phyloP scores from a whole-genome alignment of 2,329 filamentous ascomycete genomes.

The Chrysosporium keratinophilum region DNA sequence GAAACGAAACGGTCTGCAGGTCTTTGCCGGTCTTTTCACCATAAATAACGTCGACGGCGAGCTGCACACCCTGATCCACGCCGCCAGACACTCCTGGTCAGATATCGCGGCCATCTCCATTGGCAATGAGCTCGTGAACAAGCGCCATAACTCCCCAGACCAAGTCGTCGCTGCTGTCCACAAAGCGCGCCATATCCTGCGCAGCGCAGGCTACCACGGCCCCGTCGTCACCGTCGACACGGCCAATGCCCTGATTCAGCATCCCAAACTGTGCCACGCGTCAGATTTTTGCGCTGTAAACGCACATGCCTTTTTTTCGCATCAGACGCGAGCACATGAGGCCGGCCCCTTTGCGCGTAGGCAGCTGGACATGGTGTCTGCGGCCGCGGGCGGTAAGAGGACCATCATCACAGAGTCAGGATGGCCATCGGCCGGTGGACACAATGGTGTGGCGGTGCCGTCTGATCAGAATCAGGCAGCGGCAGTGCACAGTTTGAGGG shows the following conservation, averaged over 20 bases:
- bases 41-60: slow-evolving; percentile 48
- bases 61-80: slow-evolving; percentile 50
- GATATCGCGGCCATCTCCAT: slow-evolving; percentile 61
- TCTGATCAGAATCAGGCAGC: slow-evolving; percentile 53
- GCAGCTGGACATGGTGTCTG: slow-evolving; percentile 42
- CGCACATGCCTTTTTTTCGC: slow-evolving; percentile 74
- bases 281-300: slow-evolving; percentile 76
- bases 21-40: slow-evolving; percentile 67
- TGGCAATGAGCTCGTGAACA: slow-evolving; percentile 72
- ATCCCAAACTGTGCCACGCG: slow-evolving; percentile 59
- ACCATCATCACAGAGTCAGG: slow-evolving; percentile 73
- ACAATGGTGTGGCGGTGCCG: slow-evolving; percentile 60
- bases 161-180: slow-evolving; percentile 49
- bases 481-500: slow-evolving; percentile 56
- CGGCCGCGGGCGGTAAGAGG: slow-evolving; percentile 43
- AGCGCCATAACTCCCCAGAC: slow-evolving; percentile 42
- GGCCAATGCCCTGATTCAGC: slow-evolving; percentile 54
- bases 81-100: slow-evolving; percentile 55
- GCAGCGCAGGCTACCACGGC: slow-evolving; percentile 55
- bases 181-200: slow-evolving; percentile 48
- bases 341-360: slow-evolving; percentile 58
- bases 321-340: slow-evolving; percentile 45
- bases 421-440: slow-evolving; percentile 61
- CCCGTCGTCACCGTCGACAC: slow-evolving; percentile 74
- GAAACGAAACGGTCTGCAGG: slow-evolving; percentile 52